A percentile compares a stretch with the other conserved stretches of the same genome.
These are phyloP conservation scores for Zizania latifolia DNA, from an alignment of 176 grass and related monocot genomes.

Conservation along the genomic window DNA sequence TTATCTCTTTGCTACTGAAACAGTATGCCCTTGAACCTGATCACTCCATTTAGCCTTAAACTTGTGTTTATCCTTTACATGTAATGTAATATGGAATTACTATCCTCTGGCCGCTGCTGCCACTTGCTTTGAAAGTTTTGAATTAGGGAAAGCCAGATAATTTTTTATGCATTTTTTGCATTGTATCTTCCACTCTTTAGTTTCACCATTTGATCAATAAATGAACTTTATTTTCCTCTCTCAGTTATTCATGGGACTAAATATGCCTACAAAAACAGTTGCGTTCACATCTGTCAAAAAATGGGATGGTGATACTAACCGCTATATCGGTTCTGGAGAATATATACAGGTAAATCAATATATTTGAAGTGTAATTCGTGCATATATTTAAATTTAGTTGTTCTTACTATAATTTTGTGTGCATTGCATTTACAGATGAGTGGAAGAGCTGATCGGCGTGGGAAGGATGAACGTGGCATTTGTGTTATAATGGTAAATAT, in stretches of 20 bases:
- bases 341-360: constrained; percentile 73
- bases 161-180: neutral
- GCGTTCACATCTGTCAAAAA: constrained; percentile 97
- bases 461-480: too few species aligned
- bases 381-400: constrained; percentile 6
- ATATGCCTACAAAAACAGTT: constrained; percentile 99
- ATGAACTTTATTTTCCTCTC: constrained; percentile 16
- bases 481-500: constrained; percentile 81
- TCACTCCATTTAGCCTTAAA: neutral
- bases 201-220: constrained; percentile 31
- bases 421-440: too few species aligned
- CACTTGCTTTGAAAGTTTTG: constrained; percentile 1
- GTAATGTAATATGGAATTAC: too few species aligned
- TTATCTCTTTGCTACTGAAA: constrained; percentile 96
- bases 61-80: constrained; percentile 16
- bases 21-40: constrained; percentile 41
- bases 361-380: neutral
- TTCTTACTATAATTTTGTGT: too few species aligned
- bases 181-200: neutral
- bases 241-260: constrained; percentile 96
- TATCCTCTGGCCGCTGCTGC: neutral
- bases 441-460: too few species aligned
- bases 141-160: neutral
- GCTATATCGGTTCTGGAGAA: too few species aligned
- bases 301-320: constrained; percentile 99